phyloP scores from a whole-genome alignment of 225 moss, liverwort and hornwort species.

The Climacium dendroides region DNA sequence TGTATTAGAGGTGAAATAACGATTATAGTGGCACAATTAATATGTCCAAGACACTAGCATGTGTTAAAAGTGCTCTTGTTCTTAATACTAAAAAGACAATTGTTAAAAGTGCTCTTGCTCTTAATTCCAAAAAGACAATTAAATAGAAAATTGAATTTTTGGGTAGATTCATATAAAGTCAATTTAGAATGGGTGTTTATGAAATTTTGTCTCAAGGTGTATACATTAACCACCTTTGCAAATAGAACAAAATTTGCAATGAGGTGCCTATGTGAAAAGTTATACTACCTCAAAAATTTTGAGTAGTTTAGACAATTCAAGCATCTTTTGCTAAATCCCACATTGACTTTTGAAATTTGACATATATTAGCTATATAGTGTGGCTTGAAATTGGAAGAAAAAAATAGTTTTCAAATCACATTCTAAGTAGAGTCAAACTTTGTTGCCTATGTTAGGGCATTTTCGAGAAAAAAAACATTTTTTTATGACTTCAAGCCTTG shows the following conservation, averaged over 20 bases:
- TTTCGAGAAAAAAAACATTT: background rate
- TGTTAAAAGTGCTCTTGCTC: background rate
- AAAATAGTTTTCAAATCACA: background rate
- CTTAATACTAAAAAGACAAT: too few species aligned
- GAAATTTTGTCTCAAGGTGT: background rate
- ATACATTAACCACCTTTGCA: fast-evolving
- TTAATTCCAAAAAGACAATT: background rate
- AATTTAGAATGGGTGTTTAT: background rate
- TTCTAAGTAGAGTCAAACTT: background rate
- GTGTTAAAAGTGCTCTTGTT: too few species aligned
- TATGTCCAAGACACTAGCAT: too few species aligned
- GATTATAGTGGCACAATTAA: too few species aligned
- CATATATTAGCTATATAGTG: background rate
- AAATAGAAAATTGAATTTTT: background rate
- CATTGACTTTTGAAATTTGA: background rate
- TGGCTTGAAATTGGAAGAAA: background rate
- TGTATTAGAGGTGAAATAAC: background rate
- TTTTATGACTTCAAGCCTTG: background rate
- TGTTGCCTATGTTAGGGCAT: background rate
- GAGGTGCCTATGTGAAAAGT: fast-evolving
- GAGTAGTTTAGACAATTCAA: background rate
- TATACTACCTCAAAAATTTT: fast-evolving
- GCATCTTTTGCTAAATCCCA: fast-evolving
- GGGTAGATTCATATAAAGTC: background rate
- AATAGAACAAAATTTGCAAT: fast-evolving